Evolutionary conservation across 2,329 filamentous ascomycete genomes (phyloP).

Genomic region (Trichoderma gracile): DNA sequence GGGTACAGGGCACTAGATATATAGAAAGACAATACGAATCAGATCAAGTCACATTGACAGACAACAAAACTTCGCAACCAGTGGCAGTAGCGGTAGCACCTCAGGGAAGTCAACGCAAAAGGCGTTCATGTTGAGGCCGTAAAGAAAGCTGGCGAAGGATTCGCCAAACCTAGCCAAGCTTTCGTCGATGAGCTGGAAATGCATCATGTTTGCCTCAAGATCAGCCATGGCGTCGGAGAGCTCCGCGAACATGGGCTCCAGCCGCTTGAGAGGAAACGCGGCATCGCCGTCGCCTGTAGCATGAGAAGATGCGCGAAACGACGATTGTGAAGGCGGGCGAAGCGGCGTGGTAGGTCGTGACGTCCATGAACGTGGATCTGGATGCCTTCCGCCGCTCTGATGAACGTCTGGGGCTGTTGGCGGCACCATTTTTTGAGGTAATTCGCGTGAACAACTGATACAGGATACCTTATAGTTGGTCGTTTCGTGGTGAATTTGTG

Average conservation of each 20-base stretch:
- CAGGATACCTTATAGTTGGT: not conserved
- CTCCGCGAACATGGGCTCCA: slow-evolving; percentile 91
- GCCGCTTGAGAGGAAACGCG: slow-evolving; percentile 71
- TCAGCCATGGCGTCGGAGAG: slow-evolving; percentile 92
- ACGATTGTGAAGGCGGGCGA: slow-evolving; percentile 84
- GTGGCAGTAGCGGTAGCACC: slow-evolving; percentile 47
- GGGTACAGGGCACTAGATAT: slow-evolving; percentile 68
- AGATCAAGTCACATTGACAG: not conserved
- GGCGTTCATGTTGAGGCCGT: slow-evolving; percentile 97
- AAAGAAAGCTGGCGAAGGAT: slow-evolving; percentile 92
- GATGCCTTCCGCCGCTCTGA: not conserved
- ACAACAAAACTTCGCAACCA: not conserved
- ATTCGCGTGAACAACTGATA: not conserved
- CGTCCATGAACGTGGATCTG: slow-evolving; percentile 45
- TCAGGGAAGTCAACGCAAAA: slow-evolving; percentile 98
- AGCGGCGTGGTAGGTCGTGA: slow-evolving; percentile 90
- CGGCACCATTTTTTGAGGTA: not conserved
- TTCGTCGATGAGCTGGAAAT: slow-evolving; percentile 90
- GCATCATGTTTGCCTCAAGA: slow-evolving; percentile 95
- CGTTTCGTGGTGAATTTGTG: not conserved
- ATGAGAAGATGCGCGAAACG: slow-evolving; percentile 73
- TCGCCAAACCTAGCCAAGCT: slow-evolving; percentile 90
- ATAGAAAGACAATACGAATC: not conserved
- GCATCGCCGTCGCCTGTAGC: slow-evolving; percentile 46
- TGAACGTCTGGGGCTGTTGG: not conserved